Conservation (phyloP, 1,139 yeast species). For the Kodamaea suecica region DNA sequence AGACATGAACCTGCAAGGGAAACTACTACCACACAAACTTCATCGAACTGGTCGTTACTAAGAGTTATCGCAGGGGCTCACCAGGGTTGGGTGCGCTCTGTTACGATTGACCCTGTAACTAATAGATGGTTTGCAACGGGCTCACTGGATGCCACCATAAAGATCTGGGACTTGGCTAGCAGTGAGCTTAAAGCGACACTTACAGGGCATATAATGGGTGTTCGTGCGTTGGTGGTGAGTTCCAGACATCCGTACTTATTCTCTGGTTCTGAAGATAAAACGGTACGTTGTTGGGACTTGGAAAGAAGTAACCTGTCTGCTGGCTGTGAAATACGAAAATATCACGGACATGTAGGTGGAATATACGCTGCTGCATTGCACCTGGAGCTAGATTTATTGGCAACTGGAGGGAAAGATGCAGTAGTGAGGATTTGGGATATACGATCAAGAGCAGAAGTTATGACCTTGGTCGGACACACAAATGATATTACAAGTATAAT, state of each 20-base stretch:
- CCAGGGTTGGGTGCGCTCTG: constrained; percentile 84
- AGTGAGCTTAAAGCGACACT: constrained; percentile 69
- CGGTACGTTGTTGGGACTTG: constrained; percentile 95
- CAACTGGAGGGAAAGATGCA: constrained; percentile 88
- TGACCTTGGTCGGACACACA: constrained; percentile 80
- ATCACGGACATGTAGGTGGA: constrained; percentile 92
- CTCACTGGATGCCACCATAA: constrained; percentile 81
- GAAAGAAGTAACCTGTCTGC: constrained; percentile 68
- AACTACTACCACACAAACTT: not conserved
- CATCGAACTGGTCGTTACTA: constrained; percentile 55
- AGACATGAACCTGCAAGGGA: not conserved
- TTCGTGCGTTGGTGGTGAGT: constrained; percentile 73
- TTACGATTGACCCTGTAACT: constrained; percentile 74
- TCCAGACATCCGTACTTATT: constrained; percentile 81
- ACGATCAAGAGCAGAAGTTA: constrained; percentile 70
- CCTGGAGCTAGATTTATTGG: constrained; percentile 82
- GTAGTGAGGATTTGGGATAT: constrained; percentile 93
- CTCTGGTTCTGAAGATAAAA: constrained; percentile 90
- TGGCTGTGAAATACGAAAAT: constrained; percentile 66
- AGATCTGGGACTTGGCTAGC: constrained; percentile 85
- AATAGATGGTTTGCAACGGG: constrained; percentile 94
- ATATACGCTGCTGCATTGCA: constrained; percentile 81
- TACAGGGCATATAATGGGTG: constrained; percentile 90
- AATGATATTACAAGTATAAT: constrained; percentile 68
- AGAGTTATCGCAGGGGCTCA: constrained; percentile 82